Percentiles rank a stretch among this genome's conserved stretches.
Conservation (phyloP, 164 flowering plant genomes). For the Vitis vinifera region DNA sequence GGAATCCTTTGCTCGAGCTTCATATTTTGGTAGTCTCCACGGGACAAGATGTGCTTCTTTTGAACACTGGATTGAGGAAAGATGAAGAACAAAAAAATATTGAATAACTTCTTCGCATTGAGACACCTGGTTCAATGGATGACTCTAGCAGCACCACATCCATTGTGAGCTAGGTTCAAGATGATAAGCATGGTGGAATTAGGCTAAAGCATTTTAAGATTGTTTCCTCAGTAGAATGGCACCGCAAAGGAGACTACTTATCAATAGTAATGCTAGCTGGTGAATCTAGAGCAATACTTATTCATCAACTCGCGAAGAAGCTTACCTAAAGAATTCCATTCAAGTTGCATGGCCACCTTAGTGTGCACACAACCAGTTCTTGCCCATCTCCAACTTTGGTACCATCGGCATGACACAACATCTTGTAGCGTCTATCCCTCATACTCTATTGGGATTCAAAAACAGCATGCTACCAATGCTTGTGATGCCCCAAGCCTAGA, state of each 20-base stretch:
- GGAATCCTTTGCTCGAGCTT: constrained; percentile 83
- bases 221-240: constrained; percentile 91
- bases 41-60: constrained; percentile 71
- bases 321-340: constrained; percentile 50
- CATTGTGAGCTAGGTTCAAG: no score
- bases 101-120: constrained; percentile 61
- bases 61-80: constrained; percentile 71
- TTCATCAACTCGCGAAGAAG: constrained; percentile 72
- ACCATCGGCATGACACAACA: no score
- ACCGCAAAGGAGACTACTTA: constrained; percentile 84
- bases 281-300: constrained; percentile 61
- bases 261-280: constrained; percentile 66
- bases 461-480: no score
- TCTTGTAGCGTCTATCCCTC: no score
- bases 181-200: constrained; percentile 9
- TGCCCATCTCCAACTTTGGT: no score
- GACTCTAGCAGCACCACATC: constrained; percentile 46
- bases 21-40: constrained; percentile 72
- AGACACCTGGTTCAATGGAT: constrained; percentile 33
- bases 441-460: no score
- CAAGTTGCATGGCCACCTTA: constrained; percentile 48
- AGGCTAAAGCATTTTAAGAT: constrained; percentile 78
- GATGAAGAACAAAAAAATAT: constrained; percentile 64
- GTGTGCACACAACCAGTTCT: no score
- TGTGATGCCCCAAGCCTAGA: no score